Evolutionary conservation across 768 basidiomycete genomes (phyloP), one percentile per base, ranked within the genome.

Genomic region (Bullera alba): DNA sequence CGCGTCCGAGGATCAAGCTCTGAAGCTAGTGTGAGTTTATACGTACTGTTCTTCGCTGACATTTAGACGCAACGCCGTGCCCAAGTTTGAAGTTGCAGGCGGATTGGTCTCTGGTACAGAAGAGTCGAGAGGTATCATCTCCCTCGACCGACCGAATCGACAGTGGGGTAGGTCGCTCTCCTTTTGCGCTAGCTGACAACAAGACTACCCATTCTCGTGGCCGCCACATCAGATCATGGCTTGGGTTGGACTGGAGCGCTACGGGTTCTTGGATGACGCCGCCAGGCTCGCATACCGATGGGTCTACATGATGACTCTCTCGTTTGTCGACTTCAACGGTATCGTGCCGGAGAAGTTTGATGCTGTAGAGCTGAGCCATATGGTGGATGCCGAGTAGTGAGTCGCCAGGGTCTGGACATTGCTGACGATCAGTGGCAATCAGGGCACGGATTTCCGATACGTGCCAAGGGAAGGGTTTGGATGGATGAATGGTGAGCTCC

Each of bases 261-360:
- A 99, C 67, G 93, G 93, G 2, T 95, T 90, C 71, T 76, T 86
- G 2, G 87, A 93, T 56, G 91, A 95, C 56, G 87, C 91, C 1
- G 89, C 93, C 57, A 80, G 95, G 41, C 75, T 97, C 42, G 84
- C 93, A 1, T 99, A 99, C 74, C 79, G 93, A 46, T 99, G 87
- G 81, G 79, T 95, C n/a, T 96, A 96, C 77, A 95, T 99, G 92
- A 72, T 72, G 71, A 72, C 69, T 15, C 48, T 57, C 3, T 60
- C 61, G 0, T 63, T 61, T 43, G 91, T 95, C 46, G 89, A 93
- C 71, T 96, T 95, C 74, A 97, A 96, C 72, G 93, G 93, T 3
- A 89, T 95, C 29, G 91, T 97, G 1, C 92, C 93, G 0, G 93
- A 97, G 76, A 97, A 97, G 84, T 96, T 97, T 71, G 91, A 99